Base-by-base conservation (phyloP, 345 rosid species). In the Brassica cretica region DNA sequence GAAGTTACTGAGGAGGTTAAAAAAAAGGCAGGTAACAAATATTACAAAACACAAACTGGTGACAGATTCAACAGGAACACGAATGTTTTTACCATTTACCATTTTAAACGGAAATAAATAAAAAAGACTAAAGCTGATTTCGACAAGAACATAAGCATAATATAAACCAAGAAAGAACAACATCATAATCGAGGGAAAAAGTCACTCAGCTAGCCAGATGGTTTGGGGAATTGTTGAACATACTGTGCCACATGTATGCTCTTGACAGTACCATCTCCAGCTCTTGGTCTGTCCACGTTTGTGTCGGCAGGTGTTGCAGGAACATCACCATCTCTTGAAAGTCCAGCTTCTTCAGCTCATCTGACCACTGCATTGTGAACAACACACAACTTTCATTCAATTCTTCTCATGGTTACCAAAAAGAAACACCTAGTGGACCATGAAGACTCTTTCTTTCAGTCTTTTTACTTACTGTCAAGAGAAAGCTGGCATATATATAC, bases 311-410 rank as follows among this genome's bases (percentile, higher is more conserved):
- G 81, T 95, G 99, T 78, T 93, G 99, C 68, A 93, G 90, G 86
- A 93, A 91, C 99, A 95, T 95, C 68, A 93, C 98, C 97, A 95
- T 84, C 74, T 93, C 99, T 81, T 93, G 98, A 81, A 95, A 95
- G 78, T 95, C 99, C 18, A 95, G 92, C 87, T 90, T 87, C 89
- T 84, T 90, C 66, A 95, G 90, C 78, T 84, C 83, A 19, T 91
- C 94, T 16, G 99, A 91, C 98, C 99, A 95, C 99, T 93, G 87
- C 63, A 77, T 24, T 46, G 2, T 37, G 19, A 4, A 21, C 3
- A 37, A 59, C 29, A 24, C 19, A 1, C 10, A 33, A 19, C 49
- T 60, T 76, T 51, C 14, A 59, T 49, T 61, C 1, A 4, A 5
- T 51, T 33, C 39, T 27, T 61, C 18, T 44, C 62, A 5, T 30